Evolutionary conservation across 306 rosid species (phyloP), one percentile per base, ranked within the genome.

Genomic region (Begonia masoniana): DNA sequence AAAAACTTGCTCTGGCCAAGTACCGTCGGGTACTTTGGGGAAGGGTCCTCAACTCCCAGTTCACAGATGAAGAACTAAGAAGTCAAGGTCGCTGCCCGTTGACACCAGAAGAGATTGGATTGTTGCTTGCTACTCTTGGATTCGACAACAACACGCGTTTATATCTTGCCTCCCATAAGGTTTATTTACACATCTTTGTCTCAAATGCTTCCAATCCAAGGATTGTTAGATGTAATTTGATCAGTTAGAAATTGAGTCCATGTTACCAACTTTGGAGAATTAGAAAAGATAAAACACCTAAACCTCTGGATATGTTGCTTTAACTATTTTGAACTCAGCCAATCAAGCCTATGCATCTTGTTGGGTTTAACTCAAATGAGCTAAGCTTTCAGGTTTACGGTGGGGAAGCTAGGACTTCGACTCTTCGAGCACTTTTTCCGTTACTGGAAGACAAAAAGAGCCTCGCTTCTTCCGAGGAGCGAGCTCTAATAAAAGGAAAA

Each of bases 111-210:
- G 99, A 92, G 76, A 79, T 92, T 58, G 99, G 96, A 43, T 71
- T 92, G 71, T 72, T 92, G 43, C 79, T 92, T 10, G 94, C 99
- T 23, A 94, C 99, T 58, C 43, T 86, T 61, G 99, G 99, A 46
- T 92, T 92, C 43, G 95, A 86, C 78, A 86, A 92, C 71, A 86
- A 61, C 63, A 92, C 99, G 15, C 86, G 87, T 14, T 67, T 92
- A 24, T 92, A 86, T 79, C 94, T 92, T 62, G 99, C 99, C 51
- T 92, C 99, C 58, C 99, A 92, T 79, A 92, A 92, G 96, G 99
- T 91, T 65, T 50, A 21, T 58, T 68, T 31, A 31, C 39, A 5
- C 57, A 65, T 35, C 74, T 61, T 65, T 0, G 56, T 31, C 55
- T 54, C 60, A 12, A 59, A 36, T 36, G 16, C 48, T 15, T 16